Conservation (phyloP, 495 filamentous ascomycete genomes). For the Penicillium herquei region DNA sequence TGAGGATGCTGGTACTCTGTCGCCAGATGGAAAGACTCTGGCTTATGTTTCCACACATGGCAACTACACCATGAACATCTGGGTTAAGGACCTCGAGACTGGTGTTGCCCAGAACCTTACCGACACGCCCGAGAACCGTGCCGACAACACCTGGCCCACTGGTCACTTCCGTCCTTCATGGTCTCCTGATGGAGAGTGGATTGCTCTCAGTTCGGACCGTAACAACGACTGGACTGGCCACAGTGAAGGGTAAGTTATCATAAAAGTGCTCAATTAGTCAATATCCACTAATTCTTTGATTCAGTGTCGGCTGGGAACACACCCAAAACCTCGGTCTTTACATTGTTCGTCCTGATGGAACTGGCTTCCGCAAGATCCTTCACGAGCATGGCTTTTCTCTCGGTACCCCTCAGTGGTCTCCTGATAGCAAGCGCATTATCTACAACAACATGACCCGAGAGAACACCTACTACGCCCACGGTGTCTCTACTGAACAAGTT, state of each 20-base stretch:
- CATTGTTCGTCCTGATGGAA: constrained; percentile 8
- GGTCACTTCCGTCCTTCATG: constrained; percentile 24
- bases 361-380: constrained; percentile 2
- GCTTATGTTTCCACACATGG: constrained; percentile 11
- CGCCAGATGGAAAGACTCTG: constrained; percentile 7
- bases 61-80: constrained; percentile 12
- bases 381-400: constrained; percentile 5
- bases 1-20: constrained; percentile 11
- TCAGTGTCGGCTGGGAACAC: constrained; percentile 12
- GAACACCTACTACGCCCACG: constrained; percentile 5
- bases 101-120: constrained; percentile 11
- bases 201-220: constrained; percentile 13
- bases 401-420: constrained; percentile 13
- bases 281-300: background rate
- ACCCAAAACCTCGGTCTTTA: constrained; percentile 11
- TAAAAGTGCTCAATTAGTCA: background rate
- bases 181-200: constrained; percentile 21
- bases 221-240: constrained; percentile 16
- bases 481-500: background rate
- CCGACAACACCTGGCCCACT: background rate
- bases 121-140: constrained; percentile 3
- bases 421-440: constrained; percentile 12
- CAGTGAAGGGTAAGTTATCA: constrained; percentile 2
- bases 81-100: constrained; percentile 12
- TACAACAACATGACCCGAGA: constrained; percentile 11